Conservation (phyloP, 1,284 basidiomycete species). For the Wolfiporia cocos region DNA sequence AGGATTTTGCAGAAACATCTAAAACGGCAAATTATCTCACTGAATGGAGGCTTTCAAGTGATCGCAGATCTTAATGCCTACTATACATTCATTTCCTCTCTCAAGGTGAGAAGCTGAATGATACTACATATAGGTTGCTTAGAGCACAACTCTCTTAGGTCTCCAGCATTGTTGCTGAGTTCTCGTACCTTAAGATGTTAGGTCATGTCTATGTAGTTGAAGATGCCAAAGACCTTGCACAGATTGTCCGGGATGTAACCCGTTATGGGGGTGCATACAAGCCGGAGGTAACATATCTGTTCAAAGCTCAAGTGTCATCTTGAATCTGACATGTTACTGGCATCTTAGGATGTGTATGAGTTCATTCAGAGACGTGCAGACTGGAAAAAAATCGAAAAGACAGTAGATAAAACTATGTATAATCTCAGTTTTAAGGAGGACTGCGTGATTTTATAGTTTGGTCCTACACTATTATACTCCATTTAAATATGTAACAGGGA, state of each 20-base stretch:
- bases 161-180: constrained; percentile 73
- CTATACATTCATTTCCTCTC: constrained; percentile 78
- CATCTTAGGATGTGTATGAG: constrained; percentile 80
- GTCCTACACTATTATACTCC: too few species aligned
- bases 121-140: too few species aligned
- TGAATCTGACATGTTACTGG: neutral
- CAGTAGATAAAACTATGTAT: constrained; percentile 94
- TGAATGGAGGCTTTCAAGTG: constrained; percentile 91
- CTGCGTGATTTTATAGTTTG: constrained; percentile 68
- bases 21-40: constrained; percentile 93
- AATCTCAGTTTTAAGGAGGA: constrained; percentile 90
- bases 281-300: constrained; percentile 80
- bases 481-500: too few species aligned
- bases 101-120: constrained; percentile 68
- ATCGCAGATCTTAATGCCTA: constrained; percentile 96
- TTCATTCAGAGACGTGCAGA: constrained; percentile 90
- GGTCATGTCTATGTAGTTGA: constrained; percentile 93
- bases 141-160: too few species aligned
- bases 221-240: constrained; percentile 90
- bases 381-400: constrained; percentile 96
- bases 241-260: constrained; percentile 91
- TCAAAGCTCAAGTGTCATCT: neutral
- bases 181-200: constrained; percentile 93
- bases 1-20: constrained; percentile 96
- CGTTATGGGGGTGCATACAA: constrained; percentile 90